These are phyloP conservation scores for Sphaerulina musiva DNA, from an alignment of 2,329 filamentous ascomycete species.

Conservation along the genomic window DNA sequence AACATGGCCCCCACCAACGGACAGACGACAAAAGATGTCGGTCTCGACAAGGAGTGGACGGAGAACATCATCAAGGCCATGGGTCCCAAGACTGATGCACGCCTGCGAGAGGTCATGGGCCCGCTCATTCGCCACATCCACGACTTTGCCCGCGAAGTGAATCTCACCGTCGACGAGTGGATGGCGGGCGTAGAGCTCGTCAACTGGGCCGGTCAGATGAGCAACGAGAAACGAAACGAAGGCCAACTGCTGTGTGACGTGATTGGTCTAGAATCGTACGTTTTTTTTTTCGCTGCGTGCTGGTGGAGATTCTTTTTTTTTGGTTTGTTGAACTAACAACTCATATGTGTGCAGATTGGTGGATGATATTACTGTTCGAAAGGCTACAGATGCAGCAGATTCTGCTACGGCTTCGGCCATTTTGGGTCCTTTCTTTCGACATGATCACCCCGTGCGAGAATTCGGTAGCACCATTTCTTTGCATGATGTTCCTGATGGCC, in stretches of 20 bases:
- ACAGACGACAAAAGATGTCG: slow-evolving; percentile 1
- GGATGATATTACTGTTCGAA: slow-evolving; percentile 72
- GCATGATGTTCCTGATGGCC: slow-evolving; percentile 43
- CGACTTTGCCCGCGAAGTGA: slow-evolving; percentile 54
- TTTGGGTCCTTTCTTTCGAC: slow-evolving; percentile 77
- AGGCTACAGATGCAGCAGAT: slow-evolving; percentile 46
- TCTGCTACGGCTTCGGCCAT: slow-evolving; percentile 67
- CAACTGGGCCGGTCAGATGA: slow-evolving; percentile 59
- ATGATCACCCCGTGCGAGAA: slow-evolving; percentile 61
- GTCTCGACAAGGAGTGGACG: slow-evolving; percentile 24
- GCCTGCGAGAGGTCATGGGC: slow-evolving; percentile 39
- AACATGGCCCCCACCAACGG: slow-evolving; percentile 38
- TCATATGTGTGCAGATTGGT: slow-evolving; percentile 43
- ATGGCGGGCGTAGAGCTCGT: slow-evolving; percentile 51
- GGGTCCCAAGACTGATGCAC: slow-evolving; percentile 32
- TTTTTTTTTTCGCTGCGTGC: slow-evolving; percentile 31
- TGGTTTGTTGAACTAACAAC: neutral
- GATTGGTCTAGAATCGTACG: slow-evolving; percentile 47
- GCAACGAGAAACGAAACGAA: slow-evolving; percentile 56
- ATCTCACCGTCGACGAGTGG: slow-evolving; percentile 55
- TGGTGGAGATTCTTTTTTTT: neutral
- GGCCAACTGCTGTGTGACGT: slow-evolving; percentile 55
- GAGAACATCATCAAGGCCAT: slow-evolving; percentile 34
- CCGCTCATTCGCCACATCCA: slow-evolving; percentile 51
- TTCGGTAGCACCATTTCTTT: slow-evolving; percentile 62